A percentile compares a stretch with the other conserved stretches of the same genome.
Evolutionary conservation across 352 stramenopile genomes (phyloP).

Genomic region (Pythium coloratum): DNA sequence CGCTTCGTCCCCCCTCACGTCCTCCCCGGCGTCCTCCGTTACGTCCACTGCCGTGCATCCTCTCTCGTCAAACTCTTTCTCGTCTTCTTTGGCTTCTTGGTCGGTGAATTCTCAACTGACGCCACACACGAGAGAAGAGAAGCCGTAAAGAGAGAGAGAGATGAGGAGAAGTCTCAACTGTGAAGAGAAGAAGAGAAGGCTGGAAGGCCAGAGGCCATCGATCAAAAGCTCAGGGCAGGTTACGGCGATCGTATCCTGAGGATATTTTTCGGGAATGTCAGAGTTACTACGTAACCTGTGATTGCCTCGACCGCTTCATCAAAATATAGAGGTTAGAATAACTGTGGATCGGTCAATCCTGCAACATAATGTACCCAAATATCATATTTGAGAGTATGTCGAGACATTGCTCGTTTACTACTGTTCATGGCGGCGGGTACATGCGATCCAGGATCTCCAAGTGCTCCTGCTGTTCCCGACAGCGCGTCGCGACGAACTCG

Average conservation of each 20-base stretch:
- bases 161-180: no score
- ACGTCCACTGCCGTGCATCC: not conserved
- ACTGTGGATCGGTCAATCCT: not conserved
- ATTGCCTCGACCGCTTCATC: not conserved
- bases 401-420: no score
- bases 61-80: not conserved
- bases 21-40: not conserved
- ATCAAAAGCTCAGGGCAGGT: not conserved
- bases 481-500: constrained; percentile 5
- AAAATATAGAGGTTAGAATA: not conserved
- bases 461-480: constrained; percentile 7
- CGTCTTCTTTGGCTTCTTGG: not conserved
- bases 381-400: no score
- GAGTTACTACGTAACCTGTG: not conserved
- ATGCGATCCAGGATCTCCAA: not conserved
- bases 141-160: no score
- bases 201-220: not conserved
- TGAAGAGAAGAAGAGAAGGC: no score
- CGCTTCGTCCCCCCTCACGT: not conserved
- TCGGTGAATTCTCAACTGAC: not conserved
- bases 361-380: no score
- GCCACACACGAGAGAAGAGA: not conserved
- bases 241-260: not conserved
- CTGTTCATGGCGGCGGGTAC: constrained; percentile 4
- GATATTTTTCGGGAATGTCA: not conserved